phyloP scores from a whole-genome alignment of 495 filamentous ascomycete species.

The Amorphotheca resinae region DNA sequence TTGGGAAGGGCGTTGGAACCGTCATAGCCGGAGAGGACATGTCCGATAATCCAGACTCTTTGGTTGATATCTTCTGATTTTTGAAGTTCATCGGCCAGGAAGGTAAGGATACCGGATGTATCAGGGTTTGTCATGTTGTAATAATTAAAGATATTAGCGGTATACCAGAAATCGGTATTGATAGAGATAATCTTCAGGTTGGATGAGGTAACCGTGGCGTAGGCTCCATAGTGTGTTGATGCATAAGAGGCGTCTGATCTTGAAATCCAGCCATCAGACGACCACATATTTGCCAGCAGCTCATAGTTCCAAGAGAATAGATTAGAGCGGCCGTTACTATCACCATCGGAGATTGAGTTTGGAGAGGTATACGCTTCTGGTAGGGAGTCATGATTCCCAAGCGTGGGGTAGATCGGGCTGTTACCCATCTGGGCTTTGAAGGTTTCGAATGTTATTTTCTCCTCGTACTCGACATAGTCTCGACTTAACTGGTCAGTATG shows the following conservation, averaged over 20 bases:
- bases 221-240: not conserved
- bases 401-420: conserved; percentile 3
- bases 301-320: not conserved
- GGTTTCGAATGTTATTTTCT: not conserved
- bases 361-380: conserved; percentile 1
- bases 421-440: conserved; percentile 3
- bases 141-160: conserved; percentile 3
- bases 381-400: conserved; percentile 4
- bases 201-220: not conserved
- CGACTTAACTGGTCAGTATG: conserved; percentile 1
- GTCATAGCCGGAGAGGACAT: conserved; percentile 3
- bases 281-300: not conserved
- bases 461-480: not conserved
- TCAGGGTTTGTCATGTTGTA: not conserved
- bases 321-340: not conserved
- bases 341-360: not conserved
- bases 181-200: conserved; percentile 3
- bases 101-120: not conserved
- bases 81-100: conserved; percentile 1
- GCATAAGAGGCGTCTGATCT: not conserved
- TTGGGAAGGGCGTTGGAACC: not conserved
- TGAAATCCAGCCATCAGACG: not conserved
- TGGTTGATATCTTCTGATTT: conserved; percentile 1
- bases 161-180: conserved; percentile 6
- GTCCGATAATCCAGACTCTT: conserved; percentile 2